Base-by-base conservation (phyloP, 176 grass and related monocot genomes). In the Carex kokanica region DNA sequence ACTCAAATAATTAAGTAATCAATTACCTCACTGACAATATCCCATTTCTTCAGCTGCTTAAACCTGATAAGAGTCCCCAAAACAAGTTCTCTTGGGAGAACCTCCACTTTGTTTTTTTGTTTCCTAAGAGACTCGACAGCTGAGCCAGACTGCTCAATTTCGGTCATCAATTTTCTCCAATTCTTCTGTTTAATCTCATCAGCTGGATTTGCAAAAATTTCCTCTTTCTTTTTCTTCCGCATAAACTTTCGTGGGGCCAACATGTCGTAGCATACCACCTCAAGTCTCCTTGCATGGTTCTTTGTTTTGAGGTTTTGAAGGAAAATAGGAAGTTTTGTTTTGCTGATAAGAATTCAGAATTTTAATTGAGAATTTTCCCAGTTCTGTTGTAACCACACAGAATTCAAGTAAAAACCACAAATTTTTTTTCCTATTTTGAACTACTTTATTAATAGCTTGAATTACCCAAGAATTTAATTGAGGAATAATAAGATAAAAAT, bases 1-100 rank as follows among this genome's bases (percentile, higher is more conserved):
- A 11, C 21, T 74, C 41, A 74, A 74, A 53, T 27, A 29, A 75
- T 75, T 51, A 53, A 45, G 23, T 29, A 75, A 75, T 3, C 12
- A 16, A 53, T 88, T 93, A 95, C 95, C 95, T 98, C 95, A 43
- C 89, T 81, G 16, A 98, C 95, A 75, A 95, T 77, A 80, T 93
- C 89, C 95, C 95, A 95, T 67, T 90, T 98, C 83, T 88, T 98
- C 24, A 98, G 74, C 81, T 98, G 92, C 84, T 95, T 95, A 87
- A 98, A 95, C 81, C 95, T 88, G 59, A 91, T 80, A 10, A 98
- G 84, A 24, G 92, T 95, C 2, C 95, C 95, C 70, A 98, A 86
- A 87, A 98, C 72, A 85, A 87, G 55, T 84, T 91, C 82, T 81
- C 87, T 93, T 47, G 95, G 91, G 16, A 95, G 78, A 41, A 84